A percentile compares a stretch with the other conserved stretches of the same genome.
Conservation (phyloP, 805 yeast species). For the Sugiyamaella valdiviana region DNA sequence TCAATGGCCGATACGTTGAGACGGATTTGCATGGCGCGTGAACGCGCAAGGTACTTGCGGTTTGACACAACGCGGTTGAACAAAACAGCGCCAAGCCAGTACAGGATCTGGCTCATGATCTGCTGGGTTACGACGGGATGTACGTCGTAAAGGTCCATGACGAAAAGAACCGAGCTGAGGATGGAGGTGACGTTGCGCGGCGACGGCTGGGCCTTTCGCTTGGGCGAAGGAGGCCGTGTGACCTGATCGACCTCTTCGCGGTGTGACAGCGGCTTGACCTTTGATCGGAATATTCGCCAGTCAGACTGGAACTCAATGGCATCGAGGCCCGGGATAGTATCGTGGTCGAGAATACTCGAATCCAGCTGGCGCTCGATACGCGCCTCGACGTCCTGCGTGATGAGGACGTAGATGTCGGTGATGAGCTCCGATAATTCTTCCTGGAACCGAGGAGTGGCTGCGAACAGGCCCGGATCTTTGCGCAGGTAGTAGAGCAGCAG, state of each 20-base stretch:
- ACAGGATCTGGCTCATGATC: slow-evolving; percentile 67
- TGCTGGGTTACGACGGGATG: slow-evolving; percentile 75
- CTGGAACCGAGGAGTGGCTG: slow-evolving; percentile 28
- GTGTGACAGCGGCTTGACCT: slow-evolving; percentile 43
- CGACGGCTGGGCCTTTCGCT: slow-evolving; percentile 78
- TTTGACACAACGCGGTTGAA: slow-evolving; percentile 68
- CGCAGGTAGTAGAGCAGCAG: slow-evolving; percentile 70
- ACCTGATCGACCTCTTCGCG: slow-evolving; percentile 70
- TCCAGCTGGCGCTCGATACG: slow-evolving; percentile 32
- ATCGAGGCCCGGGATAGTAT: slow-evolving; percentile 76
- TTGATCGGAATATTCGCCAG: slow-evolving; percentile 54
- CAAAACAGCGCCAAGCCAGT: slow-evolving; percentile 65
- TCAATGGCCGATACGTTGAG: slow-evolving; percentile 80
- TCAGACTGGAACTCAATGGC: slow-evolving; percentile 70
- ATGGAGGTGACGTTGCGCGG: slow-evolving; percentile 82
- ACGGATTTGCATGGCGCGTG: slow-evolving; percentile 83
- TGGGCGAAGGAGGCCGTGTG: slow-evolving; percentile 78
- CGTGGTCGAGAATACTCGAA: slow-evolving; percentile 50
- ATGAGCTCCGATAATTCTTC: slow-evolving; percentile 27
- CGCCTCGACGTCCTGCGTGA: slow-evolving; percentile 34
- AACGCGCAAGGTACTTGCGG: slow-evolving; percentile 67
- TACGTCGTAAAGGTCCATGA: slow-evolving; percentile 72
- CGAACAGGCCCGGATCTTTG: slow-evolving; percentile 47
- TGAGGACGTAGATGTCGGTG: slow-evolving; percentile 29
- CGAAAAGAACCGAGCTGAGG: slow-evolving; percentile 81